Base-by-base conservation (phyloP, 345 rosid genomes). In the Acer campestre region DNA sequence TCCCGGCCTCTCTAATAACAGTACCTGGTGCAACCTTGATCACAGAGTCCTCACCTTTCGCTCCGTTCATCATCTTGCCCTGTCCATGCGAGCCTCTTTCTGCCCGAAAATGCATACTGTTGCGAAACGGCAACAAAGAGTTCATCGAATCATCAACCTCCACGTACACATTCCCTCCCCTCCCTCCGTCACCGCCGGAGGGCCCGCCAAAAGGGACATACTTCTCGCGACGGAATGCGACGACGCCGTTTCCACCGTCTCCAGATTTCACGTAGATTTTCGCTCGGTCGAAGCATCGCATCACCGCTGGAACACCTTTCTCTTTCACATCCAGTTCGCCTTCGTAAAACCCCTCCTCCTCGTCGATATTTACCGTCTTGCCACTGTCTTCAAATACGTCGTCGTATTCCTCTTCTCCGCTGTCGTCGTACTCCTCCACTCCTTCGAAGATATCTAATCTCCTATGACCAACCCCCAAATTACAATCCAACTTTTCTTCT, bases 141-240 rank as follows among this genome's bases (percentile, higher is more conserved):
- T 93, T 92, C 96, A 95, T 90, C 4, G 97, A 88, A 13, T 85
- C 86, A 40, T 91, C 97, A 14, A 93, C 99, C 78, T 91, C 93
- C 65, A 95, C 77, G 74, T 89, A 89, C 65, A 92, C 93, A 80
- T 93, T 88, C 44, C 98, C 98, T 58, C 98, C 99, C 80, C 89
- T 92, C n/a, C 98, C 97, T 69, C 98, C 98, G 74, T 95, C 96
- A 20, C 99, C 99, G 16, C 99, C 99, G 0, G 98, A 95, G 2
- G 98, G 99, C 2, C 97, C 99, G 10, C 99, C 98, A 49, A 91
- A 46, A 12, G 98, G 99, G 77, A 93, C 95, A 25, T 82, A 93
- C 77, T 92, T 95, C 78, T 95, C 97, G 7, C 96, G 82, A 17
- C 98, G 91, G 83, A 95, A 93, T 10, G 97, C 99, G 78, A 91